Base-by-base conservation (phyloP, 352 stramenopile species). In the Pythium chondricola region DNA sequence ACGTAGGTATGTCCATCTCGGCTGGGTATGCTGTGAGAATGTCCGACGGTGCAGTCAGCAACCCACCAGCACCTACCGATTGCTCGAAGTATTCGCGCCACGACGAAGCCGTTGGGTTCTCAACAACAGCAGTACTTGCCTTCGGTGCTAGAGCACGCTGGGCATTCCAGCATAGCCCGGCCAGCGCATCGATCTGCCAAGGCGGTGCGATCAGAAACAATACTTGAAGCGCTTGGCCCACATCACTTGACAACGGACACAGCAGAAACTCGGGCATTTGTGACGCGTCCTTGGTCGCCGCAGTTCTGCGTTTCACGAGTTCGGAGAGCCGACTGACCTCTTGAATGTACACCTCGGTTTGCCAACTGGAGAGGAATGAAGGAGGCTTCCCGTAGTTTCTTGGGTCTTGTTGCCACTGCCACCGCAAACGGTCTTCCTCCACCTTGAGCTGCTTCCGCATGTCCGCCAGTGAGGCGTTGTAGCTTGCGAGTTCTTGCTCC, bases 141-240 rank as follows among this genome's bases (percentile, higher is more conserved):
- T 26, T 37, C n/a, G 46, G 44, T 6, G 35, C 22, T 13, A 85
- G 47, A 7, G 51, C 33, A 47, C 56, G 50, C 41, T 82, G 71
- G 5, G 71, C 68, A 7, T 20, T 38, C 10, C 71, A 25, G 17
- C 67, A 80, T 26, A 86, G 43, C 8, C 58, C 64, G 0, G 57
- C 68, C 8, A 80, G 32, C 18, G 68, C 48, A 9, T 74, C 61
- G 5, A 86, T 27, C 6, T 74, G 47, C 5, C 31, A 31, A 0
- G 74, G 69, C 42, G 82, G 59, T 2, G 48, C 44, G 5, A 83
- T 18, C 27, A 81, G 67, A 37, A 76, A 81, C 25, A 86, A 50
- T 0, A 72, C 32, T 46, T 69, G 46, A 9, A 77, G 39, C 0
- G 65, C 67, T n/a, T n/a, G n/a, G n/a, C n/a, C n/a, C n/a, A n/a